Evolutionary conservation across 2,329 filamentous ascomycete genomes (phyloP), one percentile per base, ranked within the genome.

Genomic region (Phyllosticta paracitricarpa): DNA sequence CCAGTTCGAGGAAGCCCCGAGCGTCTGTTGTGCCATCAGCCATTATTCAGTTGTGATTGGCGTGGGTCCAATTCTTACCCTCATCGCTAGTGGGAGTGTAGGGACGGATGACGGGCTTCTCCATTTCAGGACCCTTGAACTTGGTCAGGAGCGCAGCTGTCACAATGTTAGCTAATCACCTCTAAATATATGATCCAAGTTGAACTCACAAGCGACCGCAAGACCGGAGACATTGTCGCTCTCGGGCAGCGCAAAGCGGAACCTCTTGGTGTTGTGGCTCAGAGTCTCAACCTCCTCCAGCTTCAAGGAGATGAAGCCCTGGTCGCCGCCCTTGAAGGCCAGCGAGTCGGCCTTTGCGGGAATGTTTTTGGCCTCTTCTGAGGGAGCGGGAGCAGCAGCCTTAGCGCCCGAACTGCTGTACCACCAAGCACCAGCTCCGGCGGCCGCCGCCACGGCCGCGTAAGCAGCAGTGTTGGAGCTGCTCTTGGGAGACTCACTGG

Each of bases 51-150:
- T n/a, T 14, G 19, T 30, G 25, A n/a, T 26, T 51, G 9, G 26
- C 8, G 8, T 22, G 52, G 19, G 6, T 12, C 17, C 17, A 25
- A n/a, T 72, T 66, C 81, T 67, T 72, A 89, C 88, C 81, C 76
- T 96, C 91, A 71, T 96, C 91, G 70, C 85, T 95, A 69, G 88
- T 84, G 59, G 94, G 93, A 4, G 94, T 99, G 78, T 99, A 99
- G 6, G 94, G 94, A 65, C 94, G 84, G 65, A 99, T 84, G 10
- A 90, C 87, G 35, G 90, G 82, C 85, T 97, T 97, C 75, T 91
- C 84, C 71, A 85, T 87, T 63, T 86, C 85, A n/a, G 84, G 83
- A 5, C 87, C 86, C 80, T 96, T 91, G 82, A 86, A 97, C 79
- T 95, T 96, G 67, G 94, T 94, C 73, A 99, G 80, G 67, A 99